Evolutionary conservation across 495 filamentous ascomycete species (phyloP).

Genomic region (Hyaloscypha hepaticicola): DNA sequence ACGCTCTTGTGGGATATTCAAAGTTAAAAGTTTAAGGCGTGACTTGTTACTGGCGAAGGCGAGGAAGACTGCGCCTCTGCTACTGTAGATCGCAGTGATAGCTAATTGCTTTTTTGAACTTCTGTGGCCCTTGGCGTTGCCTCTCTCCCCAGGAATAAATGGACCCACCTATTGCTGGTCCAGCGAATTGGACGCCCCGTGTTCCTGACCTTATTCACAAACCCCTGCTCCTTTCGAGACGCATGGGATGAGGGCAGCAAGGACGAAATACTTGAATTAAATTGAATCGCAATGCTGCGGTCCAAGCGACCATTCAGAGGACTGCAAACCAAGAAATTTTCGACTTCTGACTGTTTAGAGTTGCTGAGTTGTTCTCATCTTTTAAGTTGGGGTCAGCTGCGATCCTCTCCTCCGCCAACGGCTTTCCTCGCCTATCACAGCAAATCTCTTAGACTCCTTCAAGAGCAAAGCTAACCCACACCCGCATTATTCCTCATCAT

Average conservation of each 20-base stretch:
- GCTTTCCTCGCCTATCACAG: background rate
- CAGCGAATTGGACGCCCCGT: background rate
- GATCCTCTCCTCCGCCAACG: background rate
- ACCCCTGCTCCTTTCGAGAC: constrained; percentile 13
- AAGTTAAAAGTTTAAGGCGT: background rate
- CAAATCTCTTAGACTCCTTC: background rate
- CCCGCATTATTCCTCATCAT: background rate
- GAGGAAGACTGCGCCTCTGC: background rate
- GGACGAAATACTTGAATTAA: background rate
- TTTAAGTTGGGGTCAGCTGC: background rate
- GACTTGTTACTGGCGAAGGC: background rate
- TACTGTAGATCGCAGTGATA: background rate
- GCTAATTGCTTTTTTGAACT: background rate
- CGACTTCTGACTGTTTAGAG: background rate
- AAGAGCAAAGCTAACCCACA: background rate
- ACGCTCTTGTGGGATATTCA: background rate
- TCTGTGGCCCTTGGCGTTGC: background rate
- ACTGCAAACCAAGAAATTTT: background rate
- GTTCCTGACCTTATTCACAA: constrained; percentile 10
- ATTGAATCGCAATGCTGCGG: constrained; percentile 10
- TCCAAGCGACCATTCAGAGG: constrained; percentile 6
- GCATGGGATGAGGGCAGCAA: background rate
- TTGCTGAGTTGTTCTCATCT: background rate
- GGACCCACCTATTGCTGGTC: background rate
- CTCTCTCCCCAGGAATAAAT: background rate